Conservation (phyloP, 1,284 basidiomycete species). For the Rhizoctonia solani region DNA sequence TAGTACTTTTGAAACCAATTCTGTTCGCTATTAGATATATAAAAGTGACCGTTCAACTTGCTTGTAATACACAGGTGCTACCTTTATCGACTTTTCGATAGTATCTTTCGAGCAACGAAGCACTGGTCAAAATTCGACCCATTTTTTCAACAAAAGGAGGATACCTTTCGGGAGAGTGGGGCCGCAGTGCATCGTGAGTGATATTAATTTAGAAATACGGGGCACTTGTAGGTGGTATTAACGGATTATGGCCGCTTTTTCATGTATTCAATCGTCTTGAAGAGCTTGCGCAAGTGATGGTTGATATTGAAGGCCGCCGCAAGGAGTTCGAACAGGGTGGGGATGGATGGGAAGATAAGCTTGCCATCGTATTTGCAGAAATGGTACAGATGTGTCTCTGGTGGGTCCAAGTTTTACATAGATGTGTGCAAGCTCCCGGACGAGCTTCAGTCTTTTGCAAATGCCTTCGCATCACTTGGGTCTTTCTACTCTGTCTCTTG, state of each 20-base stretch:
- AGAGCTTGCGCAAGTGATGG: constrained; percentile 73
- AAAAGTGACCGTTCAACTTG: too few relatives aligned
- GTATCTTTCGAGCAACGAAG: constrained; percentile 69
- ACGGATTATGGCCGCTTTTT: constrained; percentile 22
- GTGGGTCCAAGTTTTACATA: constrained; percentile 48
- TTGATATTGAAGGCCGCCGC: constrained; percentile 59
- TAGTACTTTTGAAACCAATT: constrained; percentile 36
- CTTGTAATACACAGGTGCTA: constrained; percentile 49
- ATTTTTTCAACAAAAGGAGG: constrained; percentile 79
- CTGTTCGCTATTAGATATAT: too few relatives aligned
- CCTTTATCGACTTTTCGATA: constrained; percentile 79
- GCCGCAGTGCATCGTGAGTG: constrained; percentile 72
- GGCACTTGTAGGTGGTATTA: too few relatives aligned
- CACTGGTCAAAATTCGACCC: constrained; percentile 86
- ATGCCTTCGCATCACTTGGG: not conserved
- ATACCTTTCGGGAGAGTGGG: constrained; percentile 82
- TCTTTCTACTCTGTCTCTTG: not conserved
- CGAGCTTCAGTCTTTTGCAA: too few relatives aligned
- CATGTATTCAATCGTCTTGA: not conserved
- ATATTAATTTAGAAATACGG: too few relatives aligned
- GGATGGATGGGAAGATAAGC: constrained; percentile 53
- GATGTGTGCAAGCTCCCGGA: not conserved
- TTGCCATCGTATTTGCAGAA: constrained; percentile 72
- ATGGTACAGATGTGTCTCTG: constrained; percentile 91
- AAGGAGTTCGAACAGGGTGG: constrained; percentile 44